Conservation (phyloP, 768 basidiomycete genomes). For the Calocera viscosa region DNA sequence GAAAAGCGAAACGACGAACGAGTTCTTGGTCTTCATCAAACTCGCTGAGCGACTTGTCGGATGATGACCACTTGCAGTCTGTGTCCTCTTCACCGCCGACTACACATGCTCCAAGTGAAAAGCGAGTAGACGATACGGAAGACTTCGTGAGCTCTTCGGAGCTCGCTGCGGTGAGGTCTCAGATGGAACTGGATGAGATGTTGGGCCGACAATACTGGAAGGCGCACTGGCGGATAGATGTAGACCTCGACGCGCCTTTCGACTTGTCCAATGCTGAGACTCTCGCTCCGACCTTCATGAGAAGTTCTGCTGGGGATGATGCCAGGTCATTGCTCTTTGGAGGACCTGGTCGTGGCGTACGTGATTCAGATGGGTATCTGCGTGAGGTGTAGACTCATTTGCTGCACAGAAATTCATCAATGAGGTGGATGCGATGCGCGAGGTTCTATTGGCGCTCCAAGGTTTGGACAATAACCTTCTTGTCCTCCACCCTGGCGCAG, state of each 20-base stretch:
- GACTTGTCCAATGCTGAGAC: conserved; percentile 61
- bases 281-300: conserved; percentile 28
- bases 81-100: background rate
- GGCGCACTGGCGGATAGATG: conserved; percentile 46
- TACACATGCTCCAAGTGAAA: background rate
- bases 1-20: background rate
- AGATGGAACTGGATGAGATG: conserved; percentile 42
- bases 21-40: background rate
- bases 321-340: background rate
- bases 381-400: background rate
- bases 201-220: conserved; percentile 64
- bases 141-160: background rate
- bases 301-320: background rate
- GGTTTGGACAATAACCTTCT: conserved; percentile 32
- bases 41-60: background rate
- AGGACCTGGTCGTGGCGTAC: background rate
- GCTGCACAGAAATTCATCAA: conserved; percentile 47
- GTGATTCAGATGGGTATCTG: background rate
- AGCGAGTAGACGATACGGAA: background rate
- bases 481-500: background rate
- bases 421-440: conserved; percentile 65
- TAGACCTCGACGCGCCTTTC: conserved; percentile 36
- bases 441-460: conserved; percentile 63
- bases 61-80: background rate
- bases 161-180: background rate